Evolutionary conservation across 495 filamentous ascomycete genomes (phyloP).

Genomic region (Geopyxis carbonaria): DNA sequence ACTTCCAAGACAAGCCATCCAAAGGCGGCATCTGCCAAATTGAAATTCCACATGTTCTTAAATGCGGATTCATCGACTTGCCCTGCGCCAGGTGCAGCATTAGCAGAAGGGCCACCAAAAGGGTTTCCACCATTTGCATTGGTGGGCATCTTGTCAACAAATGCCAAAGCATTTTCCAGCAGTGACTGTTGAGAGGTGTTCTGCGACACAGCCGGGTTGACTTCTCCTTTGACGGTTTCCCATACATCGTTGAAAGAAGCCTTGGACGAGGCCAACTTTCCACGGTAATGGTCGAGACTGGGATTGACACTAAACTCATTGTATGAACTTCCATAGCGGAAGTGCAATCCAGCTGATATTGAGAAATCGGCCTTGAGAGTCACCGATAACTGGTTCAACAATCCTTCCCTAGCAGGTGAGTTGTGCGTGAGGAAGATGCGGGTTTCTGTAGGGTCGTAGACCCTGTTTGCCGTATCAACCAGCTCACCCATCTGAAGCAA

Average conservation of each 20-base stretch:
- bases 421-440: conserved; percentile 95
- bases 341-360: conserved; percentile 91
- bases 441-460: conserved; percentile 97
- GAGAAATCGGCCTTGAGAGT: conserved; percentile 98
- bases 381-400: conserved; percentile 95
- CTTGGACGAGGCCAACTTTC: conserved; percentile 97
- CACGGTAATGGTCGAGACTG: conserved; percentile 92
- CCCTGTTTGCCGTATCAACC: conserved; percentile 92
- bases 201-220: conserved; percentile 77
- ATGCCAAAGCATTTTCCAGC: conserved; percentile 69
- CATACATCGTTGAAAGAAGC: conserved; percentile 98
- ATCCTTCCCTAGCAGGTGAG: conserved; percentile 87
- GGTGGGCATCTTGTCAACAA: conserved; percentile 91
- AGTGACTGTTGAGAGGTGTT: conserved; percentile 86
- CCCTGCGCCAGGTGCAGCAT: conserved; percentile 45
- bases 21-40: conserved; percentile 92
- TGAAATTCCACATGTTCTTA: conserved; percentile 99
- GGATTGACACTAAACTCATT: conserved; percentile 99
- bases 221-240: conserved; percentile 94
- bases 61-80: conserved; percentile 97
- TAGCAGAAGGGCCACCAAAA: conserved; percentile 68
- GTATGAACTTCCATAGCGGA: conserved; percentile 97
- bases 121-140: conserved; percentile 90
- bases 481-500: conserved; percentile 96
- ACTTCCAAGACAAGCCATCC: conserved; percentile 90